Evolutionary conservation across 169 alveolate genomes (phyloP).

Genomic region (Besnoitia besnoiti): DNA sequence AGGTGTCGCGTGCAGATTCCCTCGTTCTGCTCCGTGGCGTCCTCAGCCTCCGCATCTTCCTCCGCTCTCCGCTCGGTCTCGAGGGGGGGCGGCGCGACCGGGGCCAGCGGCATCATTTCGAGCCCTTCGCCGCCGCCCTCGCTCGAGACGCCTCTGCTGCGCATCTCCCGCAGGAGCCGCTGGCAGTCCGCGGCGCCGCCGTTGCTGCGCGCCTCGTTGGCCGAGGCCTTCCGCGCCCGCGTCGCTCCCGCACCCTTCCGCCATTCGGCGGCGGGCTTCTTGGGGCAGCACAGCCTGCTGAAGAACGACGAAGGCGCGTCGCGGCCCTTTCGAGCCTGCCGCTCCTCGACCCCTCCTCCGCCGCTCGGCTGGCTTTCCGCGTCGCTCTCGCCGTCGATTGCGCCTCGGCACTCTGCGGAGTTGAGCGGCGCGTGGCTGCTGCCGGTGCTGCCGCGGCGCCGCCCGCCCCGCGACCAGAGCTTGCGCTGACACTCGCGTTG

Average conservation of each 20-base stretch:
- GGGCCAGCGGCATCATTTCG: not conserved
- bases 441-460: not conserved
- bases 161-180: no score
- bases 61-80: no score
- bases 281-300: no score
- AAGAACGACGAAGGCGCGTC: no score
- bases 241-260: not conserved
- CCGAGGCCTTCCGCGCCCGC: not conserved
- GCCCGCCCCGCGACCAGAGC: not conserved
- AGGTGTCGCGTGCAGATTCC: not conserved
- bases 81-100: no score
- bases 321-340: no score
- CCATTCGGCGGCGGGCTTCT: no score
- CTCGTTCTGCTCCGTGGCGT: not conserved
- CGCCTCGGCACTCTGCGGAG: not conserved
- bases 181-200: not conserved
- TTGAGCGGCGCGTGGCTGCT: slow-evolving; percentile 10
- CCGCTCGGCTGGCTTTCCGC: no score
- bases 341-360: no score
- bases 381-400: no score
- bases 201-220: not conserved
- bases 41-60: not conserved
- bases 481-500: not conserved
- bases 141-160: not conserved
- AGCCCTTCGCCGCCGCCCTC: not conserved